Evolutionary conservation across 179 eudicot species (phyloP), one percentile per base, ranked within the genome.

Genomic region (Nepenthes alata): DNA sequence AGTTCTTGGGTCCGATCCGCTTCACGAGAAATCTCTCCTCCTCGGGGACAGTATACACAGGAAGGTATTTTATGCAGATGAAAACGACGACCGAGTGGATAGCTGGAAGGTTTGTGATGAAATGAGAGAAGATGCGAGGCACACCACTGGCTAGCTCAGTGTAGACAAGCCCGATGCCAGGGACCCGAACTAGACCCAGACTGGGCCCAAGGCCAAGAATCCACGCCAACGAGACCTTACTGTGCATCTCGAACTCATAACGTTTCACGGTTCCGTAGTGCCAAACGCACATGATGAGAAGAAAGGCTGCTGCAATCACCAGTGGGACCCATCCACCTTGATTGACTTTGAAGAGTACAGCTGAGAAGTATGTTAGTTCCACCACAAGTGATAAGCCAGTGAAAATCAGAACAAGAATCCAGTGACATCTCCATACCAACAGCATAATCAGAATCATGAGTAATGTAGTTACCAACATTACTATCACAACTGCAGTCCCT

Each of bases 251-350:
- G 50, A 86, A 85, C 68, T 93, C 95, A 3, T 93, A 93, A 35
- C 96, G 85, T 61, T 85, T 89, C 37, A 86, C 72, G 0, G 96
- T 86, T 12, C 96, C 96, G 11, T 93, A 93, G 65, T 93, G 98
- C 98, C 98, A 93, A 12, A 87, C 82, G 51, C 68, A 83, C 98
- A 93, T 93, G 72, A 93, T 75, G 38, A 87, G 0, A 57, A 89
- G 90, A 69, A 86, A 86, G 60, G 76, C 86, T 0, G 85, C 93
- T 3, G 98, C 90, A 6, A 93, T 89, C 53, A 77, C 98, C 11
- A 93, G 88, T 7, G 98, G 98, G 41, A 93, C 93, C 98, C 98
- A 93, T 36, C 98, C 98, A 11, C 98, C 98, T 69, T 93, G 98
- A 67, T 89, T 84, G 13, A 93, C 66, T 75, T 93, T 93, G 77